Percentiles rank a stretch among this genome's conserved stretches.
Conservation (phyloP, 2,329 filamentous ascomycete species). For the Neonectria faginata region DNA sequence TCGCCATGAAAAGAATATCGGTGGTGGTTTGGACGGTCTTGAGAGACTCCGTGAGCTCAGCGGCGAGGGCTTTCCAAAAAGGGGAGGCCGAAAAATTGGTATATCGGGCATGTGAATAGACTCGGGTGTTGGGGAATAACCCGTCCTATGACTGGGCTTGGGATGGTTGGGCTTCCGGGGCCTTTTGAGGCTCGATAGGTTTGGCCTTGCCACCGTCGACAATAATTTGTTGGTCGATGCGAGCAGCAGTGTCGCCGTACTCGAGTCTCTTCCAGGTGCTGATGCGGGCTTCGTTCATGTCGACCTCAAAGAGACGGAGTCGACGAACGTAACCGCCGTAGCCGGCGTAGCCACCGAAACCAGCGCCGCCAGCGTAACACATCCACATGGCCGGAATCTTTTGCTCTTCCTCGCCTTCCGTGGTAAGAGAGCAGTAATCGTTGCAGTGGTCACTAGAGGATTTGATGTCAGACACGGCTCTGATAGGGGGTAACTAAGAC, state of each 20-base stretch:
- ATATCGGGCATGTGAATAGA: slow-evolving; percentile 4
- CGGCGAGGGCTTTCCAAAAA: slow-evolving; percentile 12
- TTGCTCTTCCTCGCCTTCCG: slow-evolving; percentile 54
- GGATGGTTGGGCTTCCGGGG: slow-evolving; percentile 4
- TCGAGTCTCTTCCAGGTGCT: slow-evolving; percentile 94
- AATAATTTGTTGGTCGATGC: slow-evolving; percentile 73
- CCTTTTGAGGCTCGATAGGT: slow-evolving; percentile 9
- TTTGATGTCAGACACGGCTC: slow-evolving; percentile 37
- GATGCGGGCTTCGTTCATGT: slow-evolving; percentile 90
- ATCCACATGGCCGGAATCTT: slow-evolving; percentile 87
- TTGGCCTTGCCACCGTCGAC: slow-evolving; percentile 69
- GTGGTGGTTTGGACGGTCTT: background rate
- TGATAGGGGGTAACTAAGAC: background rate
- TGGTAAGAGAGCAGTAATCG: slow-evolving; percentile 87
- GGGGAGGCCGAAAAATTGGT: background rate
- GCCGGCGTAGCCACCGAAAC: slow-evolving; percentile 95
- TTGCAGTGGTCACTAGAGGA: slow-evolving; percentile 85
- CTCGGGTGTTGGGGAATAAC: background rate
- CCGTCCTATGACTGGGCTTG: slow-evolving; percentile 10
- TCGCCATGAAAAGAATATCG: slow-evolving; percentile 2
- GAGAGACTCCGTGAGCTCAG: background rate
- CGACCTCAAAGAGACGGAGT: slow-evolving; percentile 90
- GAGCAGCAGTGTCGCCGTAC: slow-evolving; percentile 64
- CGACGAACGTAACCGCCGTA: slow-evolving; percentile 88
- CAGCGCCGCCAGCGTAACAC: slow-evolving; percentile 94